A percentile compares a stretch with the other conserved stretches of the same genome.
phyloP scores from a whole-genome alignment of 805 yeast species.

The Lipomyces lipofer region DNA sequence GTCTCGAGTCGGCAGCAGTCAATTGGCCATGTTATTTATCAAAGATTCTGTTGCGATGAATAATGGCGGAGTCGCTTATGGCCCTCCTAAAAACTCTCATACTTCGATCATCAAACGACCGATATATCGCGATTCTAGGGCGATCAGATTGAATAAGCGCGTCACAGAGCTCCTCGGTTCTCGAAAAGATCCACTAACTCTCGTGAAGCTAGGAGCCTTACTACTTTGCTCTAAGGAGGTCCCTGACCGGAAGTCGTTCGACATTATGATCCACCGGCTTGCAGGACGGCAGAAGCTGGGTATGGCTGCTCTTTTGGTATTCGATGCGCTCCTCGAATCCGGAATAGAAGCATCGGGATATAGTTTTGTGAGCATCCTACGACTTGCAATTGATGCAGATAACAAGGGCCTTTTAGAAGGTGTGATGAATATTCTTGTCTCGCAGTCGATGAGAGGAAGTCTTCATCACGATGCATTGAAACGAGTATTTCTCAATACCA shows the following conservation, averaged over 20 bases:
- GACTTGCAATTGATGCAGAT: constrained; percentile 4
- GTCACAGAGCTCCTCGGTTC: not conserved
- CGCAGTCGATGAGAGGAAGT: constrained; percentile 2
- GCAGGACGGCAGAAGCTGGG: constrained; percentile 13
- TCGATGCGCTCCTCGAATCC: constrained; percentile 17
- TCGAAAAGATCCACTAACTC: not conserved
- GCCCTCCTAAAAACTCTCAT: too few relatives aligned
- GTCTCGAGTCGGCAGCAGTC: not conserved
- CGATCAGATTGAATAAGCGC: not conserved
- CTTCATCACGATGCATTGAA: constrained; percentile 6
- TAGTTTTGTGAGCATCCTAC: constrained; percentile 6
- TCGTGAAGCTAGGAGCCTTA: constrained; percentile 25
- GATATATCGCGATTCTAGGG: not conserved
- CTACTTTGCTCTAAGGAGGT: constrained; percentile 31
- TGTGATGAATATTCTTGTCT: constrained; percentile 7
- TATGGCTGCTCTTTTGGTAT: constrained; percentile 18
- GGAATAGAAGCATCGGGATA: constrained; percentile 19
- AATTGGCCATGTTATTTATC: not conserved
- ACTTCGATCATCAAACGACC: not conserved
- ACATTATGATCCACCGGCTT: constrained; percentile 33
- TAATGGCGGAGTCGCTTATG: not conserved
- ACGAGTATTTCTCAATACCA: constrained; percentile 8
- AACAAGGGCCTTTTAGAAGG: constrained; percentile 9
- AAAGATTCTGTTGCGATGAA: not conserved
- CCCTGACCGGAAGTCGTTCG: constrained; percentile 34